Evolutionary conservation across 805 yeast species (phyloP), one percentile per base, ranked within the genome.

Genomic region (Yarrowia osloensis): DNA sequence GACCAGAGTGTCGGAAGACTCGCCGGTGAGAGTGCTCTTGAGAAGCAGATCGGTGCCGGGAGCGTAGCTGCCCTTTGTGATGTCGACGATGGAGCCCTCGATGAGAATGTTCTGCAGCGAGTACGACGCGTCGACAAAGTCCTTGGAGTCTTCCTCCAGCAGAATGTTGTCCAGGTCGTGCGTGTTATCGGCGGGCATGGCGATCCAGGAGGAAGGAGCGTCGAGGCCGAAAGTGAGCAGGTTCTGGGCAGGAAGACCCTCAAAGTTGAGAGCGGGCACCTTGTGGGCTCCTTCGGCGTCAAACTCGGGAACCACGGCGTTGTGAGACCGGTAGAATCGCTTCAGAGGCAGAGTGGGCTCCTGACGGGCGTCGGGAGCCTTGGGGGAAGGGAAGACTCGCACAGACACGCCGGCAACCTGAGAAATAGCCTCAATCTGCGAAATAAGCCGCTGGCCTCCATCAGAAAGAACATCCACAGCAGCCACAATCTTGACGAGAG

Each of bases 401-500:
- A 87, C 73, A 22, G 84, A 83, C 4, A 89, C 81, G 71, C 83
- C 85, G 0, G 84, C 76, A 29, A 86, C 72, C 26, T 78, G 75
- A 35, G 76, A 74, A 9, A 88, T 69, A 0, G 84, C 57, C 22
- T 71, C 68, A 21, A 78, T 69, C 19, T 89, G 74, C 0, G 88
- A 78, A 0, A 88, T 71, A 9, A 86, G 72, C 59, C 83, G 84
- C 72, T 91, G 98, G 0, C 96, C 83, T 17, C 78, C 72, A 70
- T 89, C 93, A 68, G 84, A 83, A 1, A 86, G 75, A 0, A 98
- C 98, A 74, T 95, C 92, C 44, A 90, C 72, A 0, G 89, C 76
- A 0, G 89, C 78, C 4, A 84, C 75, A 4, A 92, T 72, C 69
- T 88, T 88, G 22, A 91, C 74, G 19, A 42, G 31, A 19, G 63